A percentile compares a stretch with the other conserved stretches of the same genome.
Evolutionary conservation across 768 basidiomycete species (phyloP).

Genomic region (Galerina marginata): DNA sequence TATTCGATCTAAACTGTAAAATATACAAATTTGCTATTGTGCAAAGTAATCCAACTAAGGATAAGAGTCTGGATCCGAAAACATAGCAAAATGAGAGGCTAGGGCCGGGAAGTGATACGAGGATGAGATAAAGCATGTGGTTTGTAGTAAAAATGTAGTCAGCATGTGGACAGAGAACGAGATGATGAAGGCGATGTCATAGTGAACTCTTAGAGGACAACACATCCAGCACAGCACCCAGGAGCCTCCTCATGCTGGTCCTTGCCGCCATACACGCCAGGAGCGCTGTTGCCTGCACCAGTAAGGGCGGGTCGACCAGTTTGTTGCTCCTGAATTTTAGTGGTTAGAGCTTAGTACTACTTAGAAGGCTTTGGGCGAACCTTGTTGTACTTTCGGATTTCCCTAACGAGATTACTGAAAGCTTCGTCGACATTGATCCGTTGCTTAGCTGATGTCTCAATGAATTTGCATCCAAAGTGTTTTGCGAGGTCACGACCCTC

Average conservation of each 20-base stretch:
- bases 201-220: slow-evolving; percentile 51
- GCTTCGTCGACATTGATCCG: slow-evolving; percentile 97
- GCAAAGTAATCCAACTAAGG: slow-evolving; percentile 23
- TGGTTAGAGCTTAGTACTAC: background rate
- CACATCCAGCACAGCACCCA: slow-evolving; percentile 74
- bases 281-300: slow-evolving; percentile 43
- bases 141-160: slow-evolving; percentile 15
- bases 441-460: slow-evolving; percentile 96
- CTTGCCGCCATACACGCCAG: slow-evolving; percentile 58
- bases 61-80: slow-evolving; percentile 20
- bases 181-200: slow-evolving; percentile 13
- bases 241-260: slow-evolving; percentile 56
- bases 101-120: slow-evolving; percentile 13
- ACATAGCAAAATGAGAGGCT: slow-evolving; percentile 16
- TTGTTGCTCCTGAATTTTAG: slow-evolving; percentile 67
- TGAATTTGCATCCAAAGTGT: slow-evolving; percentile 92
- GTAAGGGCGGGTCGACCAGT: slow-evolving; percentile 71
- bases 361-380: slow-evolving; percentile 42
- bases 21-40: slow-evolving; percentile 23
- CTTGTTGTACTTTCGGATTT: slow-evolving; percentile 94
- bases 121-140: slow-evolving; percentile 35
- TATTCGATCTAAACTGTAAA: slow-evolving; percentile 21
- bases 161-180: slow-evolving; percentile 15
- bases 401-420: slow-evolving; percentile 90
- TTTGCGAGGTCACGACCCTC: slow-evolving; percentile 98